Conservation (phyloP, 2,329 filamentous ascomycete genomes). For the Sporothrix humicola region DNA sequence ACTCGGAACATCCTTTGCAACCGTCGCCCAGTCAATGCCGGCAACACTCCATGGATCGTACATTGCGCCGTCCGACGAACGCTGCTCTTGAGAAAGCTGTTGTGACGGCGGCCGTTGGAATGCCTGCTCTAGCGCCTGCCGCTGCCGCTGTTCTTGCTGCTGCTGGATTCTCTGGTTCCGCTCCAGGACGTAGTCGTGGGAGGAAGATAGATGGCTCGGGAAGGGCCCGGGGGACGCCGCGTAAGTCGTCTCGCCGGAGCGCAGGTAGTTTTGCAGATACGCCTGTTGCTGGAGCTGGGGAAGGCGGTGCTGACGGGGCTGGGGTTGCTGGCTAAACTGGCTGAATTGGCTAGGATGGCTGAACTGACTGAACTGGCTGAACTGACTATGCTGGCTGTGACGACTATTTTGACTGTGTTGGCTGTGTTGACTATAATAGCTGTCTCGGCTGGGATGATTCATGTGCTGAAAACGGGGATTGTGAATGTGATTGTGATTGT, state of each 20-base stretch:
- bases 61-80: conserved; percentile 1
- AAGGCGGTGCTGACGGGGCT: conserved; percentile 2
- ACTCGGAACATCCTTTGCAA: conserved; percentile 13
- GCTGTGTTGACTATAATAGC: too few relatives aligned
- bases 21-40: not conserved
- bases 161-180: not conserved
- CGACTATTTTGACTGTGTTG: too few relatives aligned
- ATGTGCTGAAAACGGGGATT: not conserved
- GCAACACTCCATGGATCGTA: conserved; percentile 28
- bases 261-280: conserved; percentile 21
- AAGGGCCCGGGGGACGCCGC: conserved; percentile 13
- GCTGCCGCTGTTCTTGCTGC: conserved; percentile 2
- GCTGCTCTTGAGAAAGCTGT: not conserved
- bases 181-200: conserved; percentile 1
- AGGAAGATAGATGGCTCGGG: not conserved
- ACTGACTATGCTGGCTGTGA: not conserved
- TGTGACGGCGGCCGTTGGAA: not conserved
- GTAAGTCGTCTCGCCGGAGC: not conserved
- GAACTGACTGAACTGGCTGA: too few relatives aligned
- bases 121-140: not conserved
- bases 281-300: conserved; percentile 5
- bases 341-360: too few relatives aligned
- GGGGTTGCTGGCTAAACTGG: not conserved
- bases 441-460: not conserved
- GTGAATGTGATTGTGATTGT: not conserved